Evolutionary conservation across 2,329 filamentous ascomycete species (phyloP).

Genomic region (Cylindrodendrum hubeiense): DNA sequence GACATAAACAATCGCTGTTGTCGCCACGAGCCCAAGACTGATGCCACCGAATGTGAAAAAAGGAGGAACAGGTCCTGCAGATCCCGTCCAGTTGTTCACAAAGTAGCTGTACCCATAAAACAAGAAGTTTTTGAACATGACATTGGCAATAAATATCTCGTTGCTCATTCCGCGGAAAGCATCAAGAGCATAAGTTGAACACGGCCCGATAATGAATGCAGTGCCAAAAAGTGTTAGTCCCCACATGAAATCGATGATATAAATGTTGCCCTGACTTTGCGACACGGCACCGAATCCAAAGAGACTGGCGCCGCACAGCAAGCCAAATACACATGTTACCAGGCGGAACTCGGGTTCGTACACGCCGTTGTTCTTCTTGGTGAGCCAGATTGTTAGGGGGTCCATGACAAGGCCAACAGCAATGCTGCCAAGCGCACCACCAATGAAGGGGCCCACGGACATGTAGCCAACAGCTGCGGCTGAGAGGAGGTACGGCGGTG

Average conservation of each 20-base stretch:
- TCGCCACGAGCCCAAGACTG: not conserved
- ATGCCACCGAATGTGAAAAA: not conserved
- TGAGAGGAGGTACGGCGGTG: not conserved
- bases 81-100: not conserved
- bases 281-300: slow-evolving; percentile 16
- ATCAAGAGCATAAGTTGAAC: slow-evolving; percentile 17
- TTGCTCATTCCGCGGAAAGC: slow-evolving; percentile 9
- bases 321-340: not conserved
- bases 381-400: slow-evolving; percentile 17
- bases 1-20: not conserved
- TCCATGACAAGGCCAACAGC: slow-evolving; percentile 2
- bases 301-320: not conserved
- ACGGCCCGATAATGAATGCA: slow-evolving; percentile 1
- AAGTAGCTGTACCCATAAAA: not conserved
- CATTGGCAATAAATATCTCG: slow-evolving; percentile 28
- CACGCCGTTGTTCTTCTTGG: slow-evolving; percentile 16
- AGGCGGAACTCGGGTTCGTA: slow-evolving; percentile 29
- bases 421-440: slow-evolving; percentile 14
- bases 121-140: slow-evolving; percentile 15
- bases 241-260: slow-evolving; percentile 13
- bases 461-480: not conserved
- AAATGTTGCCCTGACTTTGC: not conserved
- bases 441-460: slow-evolving; percentile 8
- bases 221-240: slow-evolving; percentile 25
- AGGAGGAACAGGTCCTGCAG: not conserved